Evolutionary conservation across 2,329 filamentous ascomycete species (phyloP).

Genomic region (Stylonectria norvegica): DNA sequence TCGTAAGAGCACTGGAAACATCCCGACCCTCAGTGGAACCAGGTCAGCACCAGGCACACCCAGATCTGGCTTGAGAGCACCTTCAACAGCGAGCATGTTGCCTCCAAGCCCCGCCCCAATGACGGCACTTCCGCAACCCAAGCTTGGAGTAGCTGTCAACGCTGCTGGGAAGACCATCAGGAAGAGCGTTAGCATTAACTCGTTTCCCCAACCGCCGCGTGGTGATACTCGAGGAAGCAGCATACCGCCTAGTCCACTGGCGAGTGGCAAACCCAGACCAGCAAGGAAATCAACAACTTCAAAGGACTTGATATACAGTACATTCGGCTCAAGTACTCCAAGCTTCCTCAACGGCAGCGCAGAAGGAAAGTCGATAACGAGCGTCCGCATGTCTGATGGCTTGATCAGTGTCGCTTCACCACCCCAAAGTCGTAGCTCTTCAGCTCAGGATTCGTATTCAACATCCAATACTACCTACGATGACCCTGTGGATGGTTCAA

Average conservation of each 20-base stretch:
- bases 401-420: conserved; percentile 76
- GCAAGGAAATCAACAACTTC: conserved; percentile 54
- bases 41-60: conserved; percentile 47
- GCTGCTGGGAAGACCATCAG: conserved; percentile 67
- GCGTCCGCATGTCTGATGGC: conserved; percentile 67
- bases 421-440: conserved; percentile 85
- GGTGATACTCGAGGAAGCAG: conserved; percentile 57
- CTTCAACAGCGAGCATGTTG: conserved; percentile 52
- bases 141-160: conserved; percentile 53
- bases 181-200: conserved; percentile 89
- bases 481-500: conserved; percentile 61
- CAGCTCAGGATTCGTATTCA: conserved; percentile 86
- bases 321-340: conserved; percentile 53
- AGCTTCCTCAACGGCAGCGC: conserved; percentile 77
- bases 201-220: conserved; percentile 86
- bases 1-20: conserved; percentile 59
- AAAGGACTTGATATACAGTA: conserved; percentile 50
- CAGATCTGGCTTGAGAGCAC: conserved; percentile 55
- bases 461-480: conserved; percentile 88
- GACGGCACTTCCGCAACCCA: conserved; percentile 54
- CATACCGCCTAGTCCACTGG: conserved; percentile 60
- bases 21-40: conserved; percentile 36
- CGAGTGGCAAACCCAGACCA: conserved; percentile 45
- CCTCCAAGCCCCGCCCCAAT: conserved; percentile 53
- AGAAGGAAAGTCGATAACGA: conserved; percentile 70